Base-by-base conservation (phyloP, 352 stramenopile species). In the Blastocystis sp. region DNA sequence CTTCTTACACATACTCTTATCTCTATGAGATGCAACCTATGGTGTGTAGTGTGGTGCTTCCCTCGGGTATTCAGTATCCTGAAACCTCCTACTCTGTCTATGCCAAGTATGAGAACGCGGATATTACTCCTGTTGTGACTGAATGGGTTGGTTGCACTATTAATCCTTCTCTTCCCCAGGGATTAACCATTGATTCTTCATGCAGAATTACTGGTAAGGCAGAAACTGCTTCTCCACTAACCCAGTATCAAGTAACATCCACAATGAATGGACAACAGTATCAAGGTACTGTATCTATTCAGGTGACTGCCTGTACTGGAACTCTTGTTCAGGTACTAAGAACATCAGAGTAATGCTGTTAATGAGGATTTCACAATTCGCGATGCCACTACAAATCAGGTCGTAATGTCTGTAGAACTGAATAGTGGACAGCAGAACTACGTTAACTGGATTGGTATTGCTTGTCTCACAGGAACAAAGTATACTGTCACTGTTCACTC, bases 291-390 rank as follows among this genome's bases (percentile, higher is more conserved):
- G 56, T 79, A 30, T 57, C 30, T 2, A 22, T 79, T 27, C 22
- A 57, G 22, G 33, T 79, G 19, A 30, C 22, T 44, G n/a, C 9
- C 6, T 79, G 68, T 35, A 2, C 35, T n/a, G 68, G 68, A 0
- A 79, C 37, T 27, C 13, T 79, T 22, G 51, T 56, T 24, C 56
- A 7, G 11, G 42, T 79, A 11, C 68, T 79, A 19, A 40, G 68
- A 27, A 79, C 68, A 30, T 79, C 56, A 58, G 44, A 59, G 11
- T 30, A 60, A 30, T 35, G 68, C 68, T 24, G 42, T 40, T 40
- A 42, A 79, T 17, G 68, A 79, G 33, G n/a, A n/a, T 35, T 79
- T 79, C 68, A 40, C 37, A 3, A 79, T 79, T 53, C 56, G 59
- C 15, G 68, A 79, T 35, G 22, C n/a, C 33, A 9, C 40, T 11